phyloP scores from a whole-genome alignment of 1,284 basidiomycete species.

The Leccinum fallax region DNA sequence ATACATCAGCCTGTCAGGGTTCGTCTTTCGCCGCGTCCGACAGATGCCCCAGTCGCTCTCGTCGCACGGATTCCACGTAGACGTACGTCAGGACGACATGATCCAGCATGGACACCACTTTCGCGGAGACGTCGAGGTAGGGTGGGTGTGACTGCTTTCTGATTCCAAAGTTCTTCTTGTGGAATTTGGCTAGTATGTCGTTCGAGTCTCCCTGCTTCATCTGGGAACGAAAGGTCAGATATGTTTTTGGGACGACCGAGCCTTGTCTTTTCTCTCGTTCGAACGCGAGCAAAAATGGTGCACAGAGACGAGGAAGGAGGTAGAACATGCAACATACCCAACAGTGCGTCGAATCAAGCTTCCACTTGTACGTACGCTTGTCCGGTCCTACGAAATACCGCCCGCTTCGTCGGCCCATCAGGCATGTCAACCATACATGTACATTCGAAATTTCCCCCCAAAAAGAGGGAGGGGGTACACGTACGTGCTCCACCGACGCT shows the following conservation, averaged over 20 bases:
- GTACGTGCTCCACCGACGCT: constrained; percentile 28
- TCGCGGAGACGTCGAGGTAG: constrained; percentile 24
- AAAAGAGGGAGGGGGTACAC: constrained; percentile 3
- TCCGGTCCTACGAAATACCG: constrained; percentile 34
- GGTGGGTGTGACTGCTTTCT: constrained; percentile 25
- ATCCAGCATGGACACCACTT: constrained; percentile 23
- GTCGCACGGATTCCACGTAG: constrained; percentile 29
- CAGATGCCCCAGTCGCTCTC: constrained; percentile 21
- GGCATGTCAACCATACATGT: background rate
- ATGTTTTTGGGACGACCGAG: background rate
- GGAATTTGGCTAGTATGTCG: constrained; percentile 21
- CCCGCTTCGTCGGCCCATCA: constrained; percentile 18
- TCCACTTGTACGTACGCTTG: constrained; percentile 33
- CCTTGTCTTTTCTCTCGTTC: background rate
- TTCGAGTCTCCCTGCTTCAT: constrained; percentile 24
- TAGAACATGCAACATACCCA: constrained; percentile 20
- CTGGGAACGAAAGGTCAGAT: constrained; percentile 9
- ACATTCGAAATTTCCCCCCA: background rate
- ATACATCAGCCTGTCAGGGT: background rate
- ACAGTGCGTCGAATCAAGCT: constrained; percentile 25
- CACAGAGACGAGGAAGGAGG: background rate
- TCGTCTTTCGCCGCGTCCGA: background rate
- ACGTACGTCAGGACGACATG: constrained; percentile 30
- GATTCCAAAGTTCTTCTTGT: constrained; percentile 30
- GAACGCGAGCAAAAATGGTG: background rate